Evolutionary conservation across 306 rosid genomes (phyloP).

Genomic region (Oemleria cerasiformis): DNA sequence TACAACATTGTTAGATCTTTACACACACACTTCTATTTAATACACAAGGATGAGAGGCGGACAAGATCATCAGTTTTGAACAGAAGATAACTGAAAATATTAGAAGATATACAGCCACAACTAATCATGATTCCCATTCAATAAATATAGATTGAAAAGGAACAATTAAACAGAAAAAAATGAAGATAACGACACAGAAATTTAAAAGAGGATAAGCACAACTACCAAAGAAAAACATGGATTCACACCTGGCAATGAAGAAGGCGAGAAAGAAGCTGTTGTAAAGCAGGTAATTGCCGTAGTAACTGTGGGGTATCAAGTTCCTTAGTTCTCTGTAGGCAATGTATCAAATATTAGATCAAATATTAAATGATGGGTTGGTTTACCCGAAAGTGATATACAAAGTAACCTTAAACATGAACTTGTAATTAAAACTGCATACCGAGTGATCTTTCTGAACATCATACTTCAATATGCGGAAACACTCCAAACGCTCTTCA

Average conservation of each 20-base stretch:
- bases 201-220: not conserved
- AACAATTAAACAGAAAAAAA: not conserved
- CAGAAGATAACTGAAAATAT: not conserved
- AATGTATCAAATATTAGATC: slow-evolving; percentile 5
- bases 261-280: slow-evolving; percentile 24
- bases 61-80: not conserved
- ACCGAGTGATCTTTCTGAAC: slow-evolving; percentile 19
- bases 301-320: slow-evolving; percentile 11
- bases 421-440: not conserved
- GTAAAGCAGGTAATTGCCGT: slow-evolving; percentile 18
- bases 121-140: not conserved
- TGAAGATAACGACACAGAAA: not conserved
- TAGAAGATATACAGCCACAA: not conserved
- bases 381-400: not conserved
- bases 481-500: slow-evolving; percentile 16
- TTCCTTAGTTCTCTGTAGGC: slow-evolving; percentile 11
- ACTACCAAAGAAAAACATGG: not conserved
- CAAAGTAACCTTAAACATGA: not conserved
- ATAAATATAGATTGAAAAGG: not conserved
- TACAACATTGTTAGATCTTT: not conserved
- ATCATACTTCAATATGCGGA: slow-evolving; percentile 18
- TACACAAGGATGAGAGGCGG: not conserved
- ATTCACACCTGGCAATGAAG: slow-evolving; percentile 17
- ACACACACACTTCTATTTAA: not conserved
- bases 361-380: not conserved